Conservation (phyloP, 768 basidiomycete genomes). For the Auriculariales sp. region DNA sequence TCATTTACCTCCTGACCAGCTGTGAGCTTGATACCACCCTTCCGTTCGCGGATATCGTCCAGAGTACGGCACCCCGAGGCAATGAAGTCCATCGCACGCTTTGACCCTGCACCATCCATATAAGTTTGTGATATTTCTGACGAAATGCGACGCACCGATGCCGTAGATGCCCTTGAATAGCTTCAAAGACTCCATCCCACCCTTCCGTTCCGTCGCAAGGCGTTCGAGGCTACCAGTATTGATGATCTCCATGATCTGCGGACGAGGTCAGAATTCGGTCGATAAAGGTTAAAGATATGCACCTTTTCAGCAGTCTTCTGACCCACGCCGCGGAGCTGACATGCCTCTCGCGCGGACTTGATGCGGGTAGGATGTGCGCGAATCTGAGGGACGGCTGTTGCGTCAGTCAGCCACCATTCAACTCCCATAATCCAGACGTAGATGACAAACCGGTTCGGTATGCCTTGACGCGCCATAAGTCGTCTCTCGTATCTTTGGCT, state of each 20-base stretch:
- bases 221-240: conserved; percentile 57
- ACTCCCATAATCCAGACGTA: background rate
- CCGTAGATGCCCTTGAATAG: conserved; percentile 76
- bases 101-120: conserved; percentile 34
- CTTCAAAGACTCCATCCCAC: conserved; percentile 38
- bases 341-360: conserved; percentile 41
- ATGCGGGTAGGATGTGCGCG: conserved; percentile 44
- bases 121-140: background rate
- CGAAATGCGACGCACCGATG: conserved; percentile 42
- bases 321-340: conserved; percentile 45
- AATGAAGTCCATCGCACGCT: conserved; percentile 62
- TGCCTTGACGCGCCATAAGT: conserved; percentile 51
- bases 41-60: conserved; percentile 49
- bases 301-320: conserved; percentile 68
- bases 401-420: background rate
- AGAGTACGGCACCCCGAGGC: conserved; percentile 61
- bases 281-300: conserved; percentile 5
- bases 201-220: conserved; percentile 51
- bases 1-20: conserved; percentile 38
- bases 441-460: conserved; percentile 47
- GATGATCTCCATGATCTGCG: conserved; percentile 69
- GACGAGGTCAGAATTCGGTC: background rate
- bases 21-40: conserved; percentile 45
- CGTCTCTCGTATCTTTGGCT: conserved; percentile 41
- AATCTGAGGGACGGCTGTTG: conserved; percentile 43